Evolutionary conservation across 495 filamentous ascomycete genomes (phyloP).

Genomic region (Pyrenopolyporus hunteri): DNA sequence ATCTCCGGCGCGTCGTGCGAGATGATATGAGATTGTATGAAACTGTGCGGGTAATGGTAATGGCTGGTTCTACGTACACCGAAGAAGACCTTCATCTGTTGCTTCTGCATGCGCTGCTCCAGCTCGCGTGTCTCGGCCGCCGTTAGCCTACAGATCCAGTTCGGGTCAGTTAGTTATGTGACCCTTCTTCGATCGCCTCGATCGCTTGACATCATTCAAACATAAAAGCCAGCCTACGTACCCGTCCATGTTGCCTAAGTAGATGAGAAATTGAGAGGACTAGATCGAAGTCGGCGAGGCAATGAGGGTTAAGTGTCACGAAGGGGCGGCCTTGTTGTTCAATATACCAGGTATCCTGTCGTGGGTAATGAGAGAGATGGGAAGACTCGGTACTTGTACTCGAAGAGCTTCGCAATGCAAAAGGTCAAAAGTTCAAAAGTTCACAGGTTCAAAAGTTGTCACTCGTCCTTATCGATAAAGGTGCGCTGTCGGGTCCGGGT

Average conservation of each 20-base stretch:
- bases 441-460: no score
- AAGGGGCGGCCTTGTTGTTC: no score
- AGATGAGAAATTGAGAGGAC: no score
- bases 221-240: conserved; percentile 18
- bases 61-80: conserved; percentile 67
- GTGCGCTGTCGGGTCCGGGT: neutral
- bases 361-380: no score
- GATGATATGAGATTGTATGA: neutral
- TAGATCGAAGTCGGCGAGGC: no score
- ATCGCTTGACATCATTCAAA: neutral
- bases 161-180: conserved; percentile 14
- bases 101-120: conserved; percentile 87
- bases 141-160: conserved; percentile 61
- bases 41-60: no score
- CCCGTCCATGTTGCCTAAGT: conserved; percentile 36
- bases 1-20: no score
- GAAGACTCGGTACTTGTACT: no score
- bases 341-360: no score
- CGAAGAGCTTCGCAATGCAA: no score
- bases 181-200: neutral
- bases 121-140: conserved; percentile 88
- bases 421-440: no score
- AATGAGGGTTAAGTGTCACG: neutral
- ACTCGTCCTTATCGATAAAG: no score
- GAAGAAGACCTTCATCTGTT: conserved; percentile 99